Percentiles rank a stretch among this genome's conserved stretches.
These are phyloP conservation scores for Mucor circinelloides DNA, from an alignment of 371 early-diverging fungal genomes.

Conservation along the genomic window DNA sequence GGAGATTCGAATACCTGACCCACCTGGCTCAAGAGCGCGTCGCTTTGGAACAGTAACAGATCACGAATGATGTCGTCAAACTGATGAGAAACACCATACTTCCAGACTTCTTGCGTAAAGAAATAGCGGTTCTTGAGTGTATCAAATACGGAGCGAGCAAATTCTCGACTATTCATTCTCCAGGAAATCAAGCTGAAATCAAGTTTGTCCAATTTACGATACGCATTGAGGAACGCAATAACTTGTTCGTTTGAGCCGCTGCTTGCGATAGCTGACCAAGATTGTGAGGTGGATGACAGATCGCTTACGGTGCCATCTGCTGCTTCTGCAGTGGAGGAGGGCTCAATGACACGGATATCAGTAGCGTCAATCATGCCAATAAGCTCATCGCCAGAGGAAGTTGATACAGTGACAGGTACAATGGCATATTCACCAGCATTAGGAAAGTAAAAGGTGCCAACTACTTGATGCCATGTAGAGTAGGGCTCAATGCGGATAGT, in stretches of 20 bases:
- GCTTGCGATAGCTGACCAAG: constrained; percentile 26
- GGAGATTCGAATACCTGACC: constrained; percentile 49
- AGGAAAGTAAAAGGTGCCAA: constrained; percentile 60
- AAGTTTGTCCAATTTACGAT: constrained; percentile 29
- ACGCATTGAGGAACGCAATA: constrained; percentile 18
- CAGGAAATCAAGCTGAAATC: constrained; percentile 30
- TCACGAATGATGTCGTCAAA: constrained; percentile 31
- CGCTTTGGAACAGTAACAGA: constrained; percentile 18
- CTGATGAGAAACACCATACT: constrained; percentile 37
- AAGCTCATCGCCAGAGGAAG: constrained; percentile 26
- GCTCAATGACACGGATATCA: not conserved
- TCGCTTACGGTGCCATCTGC: not conserved
- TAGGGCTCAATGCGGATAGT: constrained; percentile 40
- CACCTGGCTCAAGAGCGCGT: constrained; percentile 16
- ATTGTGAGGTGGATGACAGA: not conserved
- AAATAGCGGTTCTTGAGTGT: constrained; percentile 12
- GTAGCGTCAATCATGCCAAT: constrained; percentile 3
- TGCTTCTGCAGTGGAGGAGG: not conserved
- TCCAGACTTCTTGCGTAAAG: constrained; percentile 26
- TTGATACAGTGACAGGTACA: constrained; percentile 44
- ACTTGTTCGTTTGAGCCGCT: constrained; percentile 25
- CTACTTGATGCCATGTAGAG: constrained; percentile 42
- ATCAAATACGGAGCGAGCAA: constrained; percentile 35
- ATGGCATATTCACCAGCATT: constrained; percentile 43
- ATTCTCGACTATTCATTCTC: constrained; percentile 34